phyloP scores from a whole-genome alignment of 495 filamentous ascomycete species.

The Hyphodiscus hymeniophilus region DNA sequence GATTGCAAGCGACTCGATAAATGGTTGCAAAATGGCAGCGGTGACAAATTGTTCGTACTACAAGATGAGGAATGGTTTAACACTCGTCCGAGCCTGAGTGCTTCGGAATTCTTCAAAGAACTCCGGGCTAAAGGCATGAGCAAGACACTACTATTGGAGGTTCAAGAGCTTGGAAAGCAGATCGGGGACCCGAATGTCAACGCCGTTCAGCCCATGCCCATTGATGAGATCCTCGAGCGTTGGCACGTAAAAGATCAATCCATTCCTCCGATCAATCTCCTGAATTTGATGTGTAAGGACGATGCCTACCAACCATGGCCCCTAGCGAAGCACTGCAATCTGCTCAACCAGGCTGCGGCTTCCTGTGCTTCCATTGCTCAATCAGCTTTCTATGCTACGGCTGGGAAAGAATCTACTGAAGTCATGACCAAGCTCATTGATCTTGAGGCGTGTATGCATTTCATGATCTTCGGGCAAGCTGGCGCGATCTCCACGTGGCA shows the following conservation, averaged over 20 bases:
- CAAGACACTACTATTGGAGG: background rate
- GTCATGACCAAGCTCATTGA: slow-evolving; percentile 3
- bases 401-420: slow-evolving; percentile 4
- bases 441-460: slow-evolving; percentile 8
- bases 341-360: slow-evolving; percentile 6
- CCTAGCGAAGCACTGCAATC: slow-evolving; percentile 4
- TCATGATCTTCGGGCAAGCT: slow-evolving; percentile 6
- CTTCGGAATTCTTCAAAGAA: background rate
- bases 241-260: slow-evolving; percentile 2
- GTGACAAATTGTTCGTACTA: slow-evolving; percentile 2
- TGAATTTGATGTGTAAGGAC: slow-evolving; percentile 2
- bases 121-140: background rate
- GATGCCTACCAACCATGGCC: slow-evolving; percentile 3
- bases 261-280: slow-evolving; percentile 4
- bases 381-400: slow-evolving; percentile 2
- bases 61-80: slow-evolving; percentile 2
- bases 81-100: background rate
- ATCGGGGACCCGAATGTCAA: background rate
- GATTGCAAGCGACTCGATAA: slow-evolving; percentile 1
- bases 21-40: slow-evolving; percentile 1
- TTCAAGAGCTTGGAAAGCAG: slow-evolving; percentile 1
- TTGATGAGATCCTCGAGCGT: background rate
- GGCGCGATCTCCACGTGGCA: slow-evolving; percentile 11
- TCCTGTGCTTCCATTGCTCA: background rate
- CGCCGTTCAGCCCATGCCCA: background rate